These are phyloP conservation scores for Metschnikowia henanensis DNA, from an alignment of 805 yeast genomes.

Conservation along the genomic window DNA sequence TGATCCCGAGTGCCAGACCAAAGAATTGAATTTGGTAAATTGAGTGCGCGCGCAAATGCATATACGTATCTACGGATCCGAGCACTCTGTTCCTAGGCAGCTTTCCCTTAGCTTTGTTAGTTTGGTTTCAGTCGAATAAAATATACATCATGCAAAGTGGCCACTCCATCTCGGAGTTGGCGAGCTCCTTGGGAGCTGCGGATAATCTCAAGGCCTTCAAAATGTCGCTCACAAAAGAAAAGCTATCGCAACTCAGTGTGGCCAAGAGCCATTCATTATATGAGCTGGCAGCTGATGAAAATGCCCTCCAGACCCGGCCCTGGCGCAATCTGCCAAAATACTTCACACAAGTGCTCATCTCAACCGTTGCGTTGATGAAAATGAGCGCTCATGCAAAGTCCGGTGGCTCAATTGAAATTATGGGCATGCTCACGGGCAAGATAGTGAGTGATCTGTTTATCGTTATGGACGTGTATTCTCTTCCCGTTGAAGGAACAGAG, in stretches of 20 bases:
- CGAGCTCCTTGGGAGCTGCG: not conserved
- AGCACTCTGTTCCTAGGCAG: not conserved
- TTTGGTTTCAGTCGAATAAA: not conserved
- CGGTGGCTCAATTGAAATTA: constrained; percentile 87
- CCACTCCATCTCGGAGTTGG: constrained; percentile 1
- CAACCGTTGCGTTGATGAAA: constrained; percentile 69
- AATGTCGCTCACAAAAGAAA: constrained; percentile 7
- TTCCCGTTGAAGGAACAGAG: constrained; percentile 96
- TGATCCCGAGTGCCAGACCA: constrained; percentile 15
- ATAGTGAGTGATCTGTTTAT: constrained; percentile 55
- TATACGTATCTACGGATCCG: not conserved
- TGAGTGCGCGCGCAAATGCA: constrained; percentile 8
- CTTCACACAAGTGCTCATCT: constrained; percentile 61
- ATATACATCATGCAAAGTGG: not conserved
- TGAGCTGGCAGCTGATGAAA: constrained; percentile 10
- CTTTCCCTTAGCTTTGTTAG: constrained; percentile 3
- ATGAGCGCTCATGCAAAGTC: constrained; percentile 78
- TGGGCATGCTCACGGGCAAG: constrained; percentile 93
- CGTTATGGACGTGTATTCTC: constrained; percentile 77
- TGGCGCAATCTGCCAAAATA: constrained; percentile 61
- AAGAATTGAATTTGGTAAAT: constrained; percentile 6
- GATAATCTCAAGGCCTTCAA: constrained; percentile 4
- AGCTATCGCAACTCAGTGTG: constrained; percentile 6
- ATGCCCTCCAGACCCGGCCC: constrained; percentile 33
- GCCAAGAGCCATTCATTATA: constrained; percentile 13